Evolutionary conservation across 1,139 yeast species (phyloP), one percentile per base, ranked within the genome.

Genomic region (Suhomyces ambrosiae): DNA sequence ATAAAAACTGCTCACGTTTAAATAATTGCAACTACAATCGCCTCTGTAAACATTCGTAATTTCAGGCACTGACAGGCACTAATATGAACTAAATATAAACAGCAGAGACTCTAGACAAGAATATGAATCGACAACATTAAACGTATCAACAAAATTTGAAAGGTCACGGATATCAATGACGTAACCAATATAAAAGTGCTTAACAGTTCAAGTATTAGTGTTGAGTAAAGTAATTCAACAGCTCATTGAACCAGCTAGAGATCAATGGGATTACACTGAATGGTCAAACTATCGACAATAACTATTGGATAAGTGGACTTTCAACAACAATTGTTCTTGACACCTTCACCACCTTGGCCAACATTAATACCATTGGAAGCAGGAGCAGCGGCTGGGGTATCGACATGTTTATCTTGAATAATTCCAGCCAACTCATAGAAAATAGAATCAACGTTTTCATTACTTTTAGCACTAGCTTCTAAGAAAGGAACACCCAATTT

Each of bases 391-490:
- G 50, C 47, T 27, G 56, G 56, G 4, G 61, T 58, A 38, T 72
- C 76, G 29, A 72, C 78, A 54, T 82, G 81, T 60, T 83, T 86
- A 41, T 86, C 94, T 67, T 86, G 87, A 56, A 88, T 87, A 53
- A 86, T 74, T 33, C 86, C 80, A n/a, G 97, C 96, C 56, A 92
- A 78, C 51, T 87, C 87, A 65, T 86, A 82, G 69, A 92, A 92
- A 38, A 95, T 84, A 41, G 89, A 87, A 56, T 88, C 95, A 45
- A 92, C 98, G 58, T 90, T 89, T 46, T 80, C 82, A 55, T 89
- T 90, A 38, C 92, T 84, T 73, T 94, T 92, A 34, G 98, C 98
- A 65, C 92, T 81, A 16, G 97, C 94, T 69, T 92, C 98, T 60
- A 92, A 76, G 65, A 92, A 92, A 30, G 96, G 95, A 39, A 94